phyloP scores from a whole-genome alignment of 345 rosid species.

The Erysimum cheiranthoides region DNA sequence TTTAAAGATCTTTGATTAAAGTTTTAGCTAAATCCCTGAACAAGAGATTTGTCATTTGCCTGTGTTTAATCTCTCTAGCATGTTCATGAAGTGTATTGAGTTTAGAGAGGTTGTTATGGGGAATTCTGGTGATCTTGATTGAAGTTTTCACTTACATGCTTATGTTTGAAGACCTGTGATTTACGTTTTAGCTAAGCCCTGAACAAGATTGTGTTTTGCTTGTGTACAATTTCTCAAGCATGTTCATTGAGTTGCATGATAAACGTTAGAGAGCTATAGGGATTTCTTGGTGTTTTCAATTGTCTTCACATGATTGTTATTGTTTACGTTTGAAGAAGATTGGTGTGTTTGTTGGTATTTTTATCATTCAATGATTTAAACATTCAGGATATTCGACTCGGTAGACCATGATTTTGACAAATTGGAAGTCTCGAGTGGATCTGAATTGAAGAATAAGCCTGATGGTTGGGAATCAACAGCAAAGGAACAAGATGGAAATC shows the following conservation, averaged over 20 bases:
- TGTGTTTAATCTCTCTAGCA: not conserved
- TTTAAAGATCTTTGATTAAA: not conserved
- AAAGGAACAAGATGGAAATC: constrained; percentile 77
- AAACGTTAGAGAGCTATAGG: not conserved
- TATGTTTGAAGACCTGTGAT: not conserved
- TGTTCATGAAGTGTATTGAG: not conserved
- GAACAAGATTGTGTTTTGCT: constrained; percentile 8
- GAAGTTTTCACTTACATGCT: not conserved
- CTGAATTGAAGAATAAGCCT: constrained; percentile 82
- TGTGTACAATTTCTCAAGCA: not conserved
- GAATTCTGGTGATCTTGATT: constrained; percentile 3
- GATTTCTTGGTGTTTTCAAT: not conserved
- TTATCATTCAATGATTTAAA: not conserved
- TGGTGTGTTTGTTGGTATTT: constrained; percentile 10
- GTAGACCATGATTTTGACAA: constrained; percentile 64
- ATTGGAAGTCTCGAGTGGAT: constrained; percentile 57
- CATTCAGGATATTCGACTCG: constrained; percentile 77
- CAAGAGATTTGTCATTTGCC: not conserved
- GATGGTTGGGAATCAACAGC: constrained; percentile 97
- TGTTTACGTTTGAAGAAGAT: constrained; percentile 11
- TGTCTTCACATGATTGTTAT: not conserved
- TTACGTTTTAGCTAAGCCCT: not conserved
- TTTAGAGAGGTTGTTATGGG: not conserved
- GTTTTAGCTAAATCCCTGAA: not conserved
- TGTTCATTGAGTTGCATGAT: not conserved